Percentiles rank a stretch among this genome's conserved stretches.
Conservation (phyloP, 2,329 filamentous ascomycete species). For the Colletotrichum coccodes region DNA sequence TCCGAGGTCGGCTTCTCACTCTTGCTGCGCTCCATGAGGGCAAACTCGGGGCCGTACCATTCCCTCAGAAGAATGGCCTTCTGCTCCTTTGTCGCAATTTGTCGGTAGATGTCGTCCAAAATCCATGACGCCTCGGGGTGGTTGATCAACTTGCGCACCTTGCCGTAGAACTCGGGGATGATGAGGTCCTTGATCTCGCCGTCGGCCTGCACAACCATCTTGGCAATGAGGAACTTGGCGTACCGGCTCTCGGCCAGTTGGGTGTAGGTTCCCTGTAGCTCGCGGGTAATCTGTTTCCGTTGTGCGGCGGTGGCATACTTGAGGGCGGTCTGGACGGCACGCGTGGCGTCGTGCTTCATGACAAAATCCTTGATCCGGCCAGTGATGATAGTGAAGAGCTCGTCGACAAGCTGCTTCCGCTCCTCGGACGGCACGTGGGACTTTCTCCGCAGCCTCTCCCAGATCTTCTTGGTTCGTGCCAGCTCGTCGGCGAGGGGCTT, state of each 20-base stretch:
- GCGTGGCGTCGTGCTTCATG: conserved; percentile 97
- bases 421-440: conserved; percentile 93
- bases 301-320: conserved; percentile 93
- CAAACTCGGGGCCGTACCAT: conserved; percentile 96
- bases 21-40: conserved; percentile 73
- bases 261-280: conserved; percentile 86
- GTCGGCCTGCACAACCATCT: conserved; percentile 93
- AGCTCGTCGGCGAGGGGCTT: conserved; percentile 95
- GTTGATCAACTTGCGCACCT: conserved; percentile 92
- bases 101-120: conserved; percentile 94
- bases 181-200: conserved; percentile 87
- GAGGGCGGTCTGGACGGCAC: conserved; percentile 94
- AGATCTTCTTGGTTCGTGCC: conserved; percentile 91
- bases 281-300: conserved; percentile 84
- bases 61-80: conserved; percentile 87
- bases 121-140: conserved; percentile 98
- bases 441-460: conserved; percentile 93
- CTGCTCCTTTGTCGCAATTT: conserved; percentile 85
- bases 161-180: conserved; percentile 93
- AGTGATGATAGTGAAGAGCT: conserved; percentile 91
- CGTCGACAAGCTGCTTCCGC: conserved; percentile 84
- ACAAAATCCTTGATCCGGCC: conserved; percentile 95
- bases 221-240: conserved; percentile 96
- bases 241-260: conserved; percentile 94
- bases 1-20: conserved; percentile 70